Conservation (phyloP, 352 stramenopile genomes). For the Globisporangium cylindrosporum region DNA sequence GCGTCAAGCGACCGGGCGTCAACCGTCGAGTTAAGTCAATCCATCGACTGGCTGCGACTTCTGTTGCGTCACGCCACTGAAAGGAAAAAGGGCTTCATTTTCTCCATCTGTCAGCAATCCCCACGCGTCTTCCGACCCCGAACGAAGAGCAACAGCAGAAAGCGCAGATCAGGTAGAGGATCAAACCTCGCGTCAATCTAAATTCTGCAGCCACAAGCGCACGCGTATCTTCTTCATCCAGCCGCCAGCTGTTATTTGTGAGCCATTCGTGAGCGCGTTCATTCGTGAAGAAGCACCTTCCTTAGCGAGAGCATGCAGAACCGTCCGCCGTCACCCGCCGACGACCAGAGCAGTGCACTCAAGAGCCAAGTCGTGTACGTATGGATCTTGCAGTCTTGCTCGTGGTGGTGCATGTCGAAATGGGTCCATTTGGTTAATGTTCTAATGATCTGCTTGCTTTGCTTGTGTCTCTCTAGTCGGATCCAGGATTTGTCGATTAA, state of each 20-base stretch:
- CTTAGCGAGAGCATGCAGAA: not conserved
- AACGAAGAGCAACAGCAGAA: not conserved
- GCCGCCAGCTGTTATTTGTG: not conserved
- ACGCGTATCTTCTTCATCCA: not conserved
- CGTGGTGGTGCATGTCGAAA: not conserved
- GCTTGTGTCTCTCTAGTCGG: slow-evolving; percentile 7
- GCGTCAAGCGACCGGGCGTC: not conserved
- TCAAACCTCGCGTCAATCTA: not conserved
- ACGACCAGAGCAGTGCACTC: not conserved
- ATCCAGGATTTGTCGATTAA: slow-evolving; percentile 41
- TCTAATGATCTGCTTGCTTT: not conserved
- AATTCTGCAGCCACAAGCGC: not conserved
- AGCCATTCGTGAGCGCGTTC: not conserved
- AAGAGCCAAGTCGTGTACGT: slow-evolving; percentile 11
- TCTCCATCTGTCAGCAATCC: not conserved
- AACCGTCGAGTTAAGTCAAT: not conserved
- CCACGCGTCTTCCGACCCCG: not conserved
- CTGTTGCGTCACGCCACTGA: not conserved
- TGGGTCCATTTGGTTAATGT: not conserved
- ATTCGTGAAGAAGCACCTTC: not conserved
- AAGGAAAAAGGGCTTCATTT: not conserved
- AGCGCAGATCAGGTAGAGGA: not conserved
- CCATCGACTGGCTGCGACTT: not conserved
- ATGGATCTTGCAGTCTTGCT: not conserved
- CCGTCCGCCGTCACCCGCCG: slow-evolving; percentile 1